phyloP scores from a whole-genome alignment of 1,284 basidiomycete species.

The Lentinus polychrous region DNA sequence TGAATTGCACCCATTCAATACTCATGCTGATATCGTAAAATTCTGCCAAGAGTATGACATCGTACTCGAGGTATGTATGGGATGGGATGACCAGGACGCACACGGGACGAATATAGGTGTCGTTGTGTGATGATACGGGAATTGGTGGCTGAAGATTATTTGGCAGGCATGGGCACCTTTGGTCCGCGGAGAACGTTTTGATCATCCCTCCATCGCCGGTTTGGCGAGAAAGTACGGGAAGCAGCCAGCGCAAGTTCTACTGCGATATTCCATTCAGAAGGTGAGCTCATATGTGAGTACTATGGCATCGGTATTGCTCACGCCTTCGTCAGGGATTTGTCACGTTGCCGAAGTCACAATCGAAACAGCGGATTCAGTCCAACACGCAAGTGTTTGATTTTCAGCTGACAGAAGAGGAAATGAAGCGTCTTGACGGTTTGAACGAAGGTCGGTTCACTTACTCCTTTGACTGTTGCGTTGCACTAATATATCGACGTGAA shows the following conservation, averaged over 20 bases:
- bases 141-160: neutral
- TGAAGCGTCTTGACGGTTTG: slow-evolving; percentile 43
- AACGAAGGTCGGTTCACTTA: slow-evolving; percentile 39
- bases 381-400: slow-evolving; percentile 61
- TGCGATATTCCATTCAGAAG: slow-evolving; percentile 77
- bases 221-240: slow-evolving; percentile 50
- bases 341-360: slow-evolving; percentile 57
- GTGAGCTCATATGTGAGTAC: slow-evolving; percentile 27
- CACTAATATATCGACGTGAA: neutral
- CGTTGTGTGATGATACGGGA: neutral
- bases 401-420: slow-evolving; percentile 42
- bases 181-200: slow-evolving; percentile 44
- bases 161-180: slow-evolving; percentile 48
- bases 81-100: slow-evolving; percentile 7
- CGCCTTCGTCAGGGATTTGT: slow-evolving; percentile 37
- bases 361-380: slow-evolving; percentile 43
- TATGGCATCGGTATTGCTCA: neutral
- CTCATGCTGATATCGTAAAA: slow-evolving; percentile 53
- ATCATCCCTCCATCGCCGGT: slow-evolving; percentile 36
- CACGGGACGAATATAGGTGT: neutral
- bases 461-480: neutral
- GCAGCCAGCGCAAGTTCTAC: slow-evolving; percentile 59
- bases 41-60: slow-evolving; percentile 57
- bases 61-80: slow-evolving; percentile 63
- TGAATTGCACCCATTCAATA: slow-evolving; percentile 72